Evolutionary conservation across 164 flowering plant genomes (phyloP).

Genomic region (Litsea cubeba): DNA sequence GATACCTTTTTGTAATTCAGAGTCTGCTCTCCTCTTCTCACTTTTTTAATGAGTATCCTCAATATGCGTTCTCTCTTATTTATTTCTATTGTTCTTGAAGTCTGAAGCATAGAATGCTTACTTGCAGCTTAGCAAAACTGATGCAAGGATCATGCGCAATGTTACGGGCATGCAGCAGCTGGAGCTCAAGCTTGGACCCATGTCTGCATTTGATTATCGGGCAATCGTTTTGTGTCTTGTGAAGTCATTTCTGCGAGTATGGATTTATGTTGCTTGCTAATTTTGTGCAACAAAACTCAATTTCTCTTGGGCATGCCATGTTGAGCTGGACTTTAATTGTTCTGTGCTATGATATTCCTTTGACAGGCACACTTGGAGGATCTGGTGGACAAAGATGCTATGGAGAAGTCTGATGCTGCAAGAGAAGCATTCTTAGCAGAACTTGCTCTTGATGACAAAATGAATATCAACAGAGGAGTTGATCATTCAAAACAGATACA

Average conservation of each 20-base stretch:
- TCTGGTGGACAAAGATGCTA: conserved; percentile 89
- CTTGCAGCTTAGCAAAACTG: conserved; percentile 89
- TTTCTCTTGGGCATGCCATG: background rate
- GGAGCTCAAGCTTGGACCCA: conserved; percentile 71
- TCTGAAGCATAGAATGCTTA: conserved; percentile 21
- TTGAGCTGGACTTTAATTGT: background rate
- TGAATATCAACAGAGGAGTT: conserved; percentile 41
- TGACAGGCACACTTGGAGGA: conserved; percentile 81
- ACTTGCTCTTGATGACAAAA: conserved; percentile 81
- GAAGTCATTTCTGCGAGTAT: conserved; percentile 76
- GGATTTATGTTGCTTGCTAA: conserved; percentile 19
- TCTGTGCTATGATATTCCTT: conserved; percentile 15
- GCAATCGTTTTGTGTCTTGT: conserved; percentile 65
- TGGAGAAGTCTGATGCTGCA: conserved; percentile 95
- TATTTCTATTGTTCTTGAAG: background rate
- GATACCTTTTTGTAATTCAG: no score
- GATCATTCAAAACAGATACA: conserved; percentile 45
- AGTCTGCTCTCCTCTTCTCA: background rate
- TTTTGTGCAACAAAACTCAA: background rate
- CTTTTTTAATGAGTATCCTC: background rate
- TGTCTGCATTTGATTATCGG: conserved; percentile 66
- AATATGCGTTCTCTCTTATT: no score
- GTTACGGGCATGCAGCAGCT: conserved; percentile 72
- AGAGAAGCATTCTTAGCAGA: conserved; percentile 95
- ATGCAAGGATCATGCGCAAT: conserved; percentile 71